Conservation (phyloP, 2,329 filamentous ascomycete genomes). For the Cladobotryum protrusum region DNA sequence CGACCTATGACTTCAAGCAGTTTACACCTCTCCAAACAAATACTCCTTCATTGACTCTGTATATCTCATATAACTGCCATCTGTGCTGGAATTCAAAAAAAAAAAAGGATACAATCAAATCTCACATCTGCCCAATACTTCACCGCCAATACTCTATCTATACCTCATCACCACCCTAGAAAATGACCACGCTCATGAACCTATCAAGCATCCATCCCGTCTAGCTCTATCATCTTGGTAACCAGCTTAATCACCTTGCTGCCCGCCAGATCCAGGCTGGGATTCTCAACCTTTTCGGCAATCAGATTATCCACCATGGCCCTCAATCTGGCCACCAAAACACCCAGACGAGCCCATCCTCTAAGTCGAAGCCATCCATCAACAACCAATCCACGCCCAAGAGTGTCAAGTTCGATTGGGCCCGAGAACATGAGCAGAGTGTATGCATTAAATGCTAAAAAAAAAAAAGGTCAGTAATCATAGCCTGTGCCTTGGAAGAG, state of each 20-base stretch:
- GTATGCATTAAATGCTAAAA: conserved; percentile 76
- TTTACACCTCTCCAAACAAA: too few relatives aligned
- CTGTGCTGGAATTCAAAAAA: background rate
- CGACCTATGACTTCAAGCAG: too few relatives aligned
- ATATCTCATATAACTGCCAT: background rate
- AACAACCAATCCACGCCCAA: conserved; percentile 79
- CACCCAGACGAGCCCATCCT: conserved; percentile 92
- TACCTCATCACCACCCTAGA: background rate
- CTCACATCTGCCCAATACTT: background rate
- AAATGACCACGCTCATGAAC: too few relatives aligned
- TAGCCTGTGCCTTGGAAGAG: background rate
- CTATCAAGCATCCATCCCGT: conserved; percentile 68
- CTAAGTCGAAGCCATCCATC: conserved; percentile 83
- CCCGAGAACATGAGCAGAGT: conserved; percentile 84
- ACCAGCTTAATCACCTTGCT: conserved; percentile 72
- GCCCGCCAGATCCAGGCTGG: conserved; percentile 50
- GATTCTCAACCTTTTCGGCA: conserved; percentile 72
- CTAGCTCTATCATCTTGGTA: conserved; percentile 75
- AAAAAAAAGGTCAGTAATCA: background rate
- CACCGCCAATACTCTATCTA: background rate
- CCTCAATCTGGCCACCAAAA: conserved; percentile 75
- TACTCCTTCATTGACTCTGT: too few relatives aligned
- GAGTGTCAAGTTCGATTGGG: conserved; percentile 75
- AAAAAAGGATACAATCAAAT: background rate
- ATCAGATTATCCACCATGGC: conserved; percentile 83